phyloP scores from a whole-genome alignment of 495 filamentous ascomycete species.

The Symbiotaphrina buchneri region DNA sequence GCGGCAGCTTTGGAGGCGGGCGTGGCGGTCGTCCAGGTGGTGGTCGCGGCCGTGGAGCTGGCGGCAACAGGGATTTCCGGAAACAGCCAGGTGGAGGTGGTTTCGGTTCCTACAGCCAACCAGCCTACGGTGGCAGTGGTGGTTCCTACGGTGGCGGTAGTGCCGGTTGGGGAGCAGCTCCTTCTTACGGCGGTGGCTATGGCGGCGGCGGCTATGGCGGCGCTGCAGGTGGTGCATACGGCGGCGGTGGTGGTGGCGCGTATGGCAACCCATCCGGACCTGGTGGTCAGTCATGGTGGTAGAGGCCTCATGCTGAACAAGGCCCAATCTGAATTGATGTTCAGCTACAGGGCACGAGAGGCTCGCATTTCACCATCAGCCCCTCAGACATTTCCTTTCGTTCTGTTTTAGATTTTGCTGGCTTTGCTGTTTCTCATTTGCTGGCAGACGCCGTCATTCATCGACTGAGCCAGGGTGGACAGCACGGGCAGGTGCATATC shows the following conservation, averaged over 20 bases:
- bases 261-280: conserved; percentile 76
- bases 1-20: conserved; percentile 53
- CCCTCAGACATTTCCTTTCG: conserved; percentile 12
- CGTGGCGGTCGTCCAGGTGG: conserved; percentile 50
- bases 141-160: conserved; percentile 15
- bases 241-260: conserved; percentile 22
- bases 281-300: conserved; percentile 89
- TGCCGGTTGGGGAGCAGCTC: conserved; percentile 8
- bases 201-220: conserved; percentile 14
- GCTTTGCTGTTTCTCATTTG: conserved; percentile 4
- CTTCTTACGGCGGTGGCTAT: conserved; percentile 10
- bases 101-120: conserved; percentile 19
- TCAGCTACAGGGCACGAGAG: conserved; percentile 21
- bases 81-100: conserved; percentile 39
- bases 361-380: conserved; percentile 19
- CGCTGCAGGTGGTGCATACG: conserved; percentile 10
- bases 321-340: background rate
- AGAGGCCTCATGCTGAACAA: no score
- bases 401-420: conserved; percentile 13
- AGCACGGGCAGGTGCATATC: no score
- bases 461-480: no score
- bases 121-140: conserved; percentile 18
- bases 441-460: background rate
- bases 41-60: conserved; percentile 33
- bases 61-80: conserved; percentile 73